These are phyloP conservation scores for Chalciporus piperatoides DNA, from an alignment of 1,284 basidiomycete genomes.

Conservation along the genomic window DNA sequence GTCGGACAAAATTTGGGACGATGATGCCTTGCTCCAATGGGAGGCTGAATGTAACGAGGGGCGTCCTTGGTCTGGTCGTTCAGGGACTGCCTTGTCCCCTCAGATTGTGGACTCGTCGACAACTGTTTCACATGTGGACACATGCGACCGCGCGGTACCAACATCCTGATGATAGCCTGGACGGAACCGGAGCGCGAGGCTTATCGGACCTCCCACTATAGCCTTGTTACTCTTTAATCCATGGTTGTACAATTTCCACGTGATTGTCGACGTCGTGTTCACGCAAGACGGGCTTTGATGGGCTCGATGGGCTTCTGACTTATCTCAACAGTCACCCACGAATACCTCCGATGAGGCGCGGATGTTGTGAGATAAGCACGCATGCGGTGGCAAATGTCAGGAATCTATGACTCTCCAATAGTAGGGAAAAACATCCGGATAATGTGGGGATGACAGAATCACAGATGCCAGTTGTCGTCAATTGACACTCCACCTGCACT, in stretches of 20 bases:
- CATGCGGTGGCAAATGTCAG: too few relatives aligned
- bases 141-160: neutral
- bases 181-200: neutral
- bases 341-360: too few relatives aligned
- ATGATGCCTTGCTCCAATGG: slow-evolving; percentile 69
- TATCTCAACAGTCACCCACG: too few relatives aligned
- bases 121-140: neutral
- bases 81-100: neutral
- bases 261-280: neutral
- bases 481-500: too few relatives aligned
- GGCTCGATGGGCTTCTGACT: too few relatives aligned
- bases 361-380: too few relatives aligned
- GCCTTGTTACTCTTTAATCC: neutral
- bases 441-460: too few relatives aligned
- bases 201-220: neutral
- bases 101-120: neutral
- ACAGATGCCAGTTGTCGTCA: too few relatives aligned
- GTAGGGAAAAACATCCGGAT: too few relatives aligned
- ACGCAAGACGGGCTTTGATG: too few relatives aligned
- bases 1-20: slow-evolving; percentile 68
- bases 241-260: neutral
- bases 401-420: too few relatives aligned
- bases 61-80: slow-evolving; percentile 59
- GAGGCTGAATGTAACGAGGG: slow-evolving; percentile 65
- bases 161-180: neutral